phyloP scores from a whole-genome alignment of 2,329 filamentous ascomycete genomes.

The Metarhizium humberi region DNA sequence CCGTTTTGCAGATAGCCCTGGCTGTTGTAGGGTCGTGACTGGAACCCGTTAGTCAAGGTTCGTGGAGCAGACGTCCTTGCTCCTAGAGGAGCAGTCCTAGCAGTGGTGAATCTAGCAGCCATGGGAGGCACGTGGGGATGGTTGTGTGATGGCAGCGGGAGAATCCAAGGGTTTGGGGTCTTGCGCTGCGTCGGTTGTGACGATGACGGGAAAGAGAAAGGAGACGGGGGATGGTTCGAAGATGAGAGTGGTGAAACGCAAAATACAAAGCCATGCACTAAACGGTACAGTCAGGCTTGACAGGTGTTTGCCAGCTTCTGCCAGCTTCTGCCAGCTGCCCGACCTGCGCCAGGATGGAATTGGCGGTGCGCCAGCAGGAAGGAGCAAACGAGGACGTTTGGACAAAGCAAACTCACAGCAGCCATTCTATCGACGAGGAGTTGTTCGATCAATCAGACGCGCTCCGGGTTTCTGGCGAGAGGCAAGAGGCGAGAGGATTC shows the following conservation, averaged over 20 bases:
- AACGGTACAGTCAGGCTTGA: neutral
- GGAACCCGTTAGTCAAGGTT: slow-evolving; percentile 14
- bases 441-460: slow-evolving; percentile 24
- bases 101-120: neutral
- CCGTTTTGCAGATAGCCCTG: slow-evolving; percentile 56
- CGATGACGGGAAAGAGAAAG: slow-evolving; percentile 5
- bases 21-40: slow-evolving; percentile 39
- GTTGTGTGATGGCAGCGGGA: neutral
- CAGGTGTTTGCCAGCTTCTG: neutral
- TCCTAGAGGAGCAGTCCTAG: neutral
- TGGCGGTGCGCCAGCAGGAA: slow-evolving; percentile 4
- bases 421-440: slow-evolving; percentile 32
- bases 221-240: slow-evolving; percentile 3
- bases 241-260: neutral
- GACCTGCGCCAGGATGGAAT: neutral
- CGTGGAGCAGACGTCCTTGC: neutral
- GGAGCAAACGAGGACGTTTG: slow-evolving; percentile 3
- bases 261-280: neutral
- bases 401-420: slow-evolving; percentile 26
- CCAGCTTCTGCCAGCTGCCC: slow-evolving; percentile 4
- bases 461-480: slow-evolving; percentile 7
- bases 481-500: neutral
- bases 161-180: neutral
- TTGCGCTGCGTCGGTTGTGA: neutral
- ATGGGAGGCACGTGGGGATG: slow-evolving; percentile 2